Conservation (phyloP, 1,139 yeast species). For the Geotrichum siamense region DNA sequence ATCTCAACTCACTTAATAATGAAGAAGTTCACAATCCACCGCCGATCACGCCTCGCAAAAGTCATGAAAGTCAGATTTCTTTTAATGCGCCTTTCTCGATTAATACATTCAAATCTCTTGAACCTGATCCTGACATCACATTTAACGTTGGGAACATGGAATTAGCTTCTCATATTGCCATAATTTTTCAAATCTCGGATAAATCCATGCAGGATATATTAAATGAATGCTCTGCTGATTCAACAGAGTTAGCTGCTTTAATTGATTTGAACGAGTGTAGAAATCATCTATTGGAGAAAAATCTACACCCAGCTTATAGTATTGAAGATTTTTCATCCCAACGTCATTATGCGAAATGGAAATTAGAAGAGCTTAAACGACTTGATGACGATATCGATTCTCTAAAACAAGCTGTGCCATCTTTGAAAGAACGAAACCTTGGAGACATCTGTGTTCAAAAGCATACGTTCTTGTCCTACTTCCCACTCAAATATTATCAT, state of each 20-base stretch:
- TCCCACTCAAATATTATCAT: constrained; percentile 7
- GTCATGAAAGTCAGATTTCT: neutral
- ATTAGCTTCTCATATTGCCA: neutral
- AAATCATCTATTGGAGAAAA: neutral
- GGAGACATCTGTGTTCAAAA: neutral
- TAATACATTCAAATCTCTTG: neutral
- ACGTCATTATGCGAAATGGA: constrained; percentile 7
- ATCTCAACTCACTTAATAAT: constrained; percentile 2
- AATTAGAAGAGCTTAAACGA: constrained; percentile 2
- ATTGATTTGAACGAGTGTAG: constrained; percentile 7
- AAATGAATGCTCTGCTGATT: neutral
- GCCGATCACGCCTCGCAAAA: neutral
- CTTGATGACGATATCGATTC: constrained; percentile 7
- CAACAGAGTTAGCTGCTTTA: constrained; percentile 6
- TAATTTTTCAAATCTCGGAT: constrained; percentile 4
- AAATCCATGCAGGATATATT: constrained; percentile 5
- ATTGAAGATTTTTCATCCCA: constrained; percentile 5
- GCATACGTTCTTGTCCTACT: constrained; percentile 3
- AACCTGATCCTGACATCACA: constrained; percentile 6
- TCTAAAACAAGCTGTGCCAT: constrained; percentile 1
- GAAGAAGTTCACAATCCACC: constrained; percentile 5
- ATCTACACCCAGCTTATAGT: constrained; percentile 8
- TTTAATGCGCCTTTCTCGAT: neutral
- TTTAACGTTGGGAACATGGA: constrained; percentile 4
- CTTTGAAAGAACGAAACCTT: neutral